Conservation (phyloP, 805 yeast species). For the Wickerhamomyces rabaulensis region DNA sequence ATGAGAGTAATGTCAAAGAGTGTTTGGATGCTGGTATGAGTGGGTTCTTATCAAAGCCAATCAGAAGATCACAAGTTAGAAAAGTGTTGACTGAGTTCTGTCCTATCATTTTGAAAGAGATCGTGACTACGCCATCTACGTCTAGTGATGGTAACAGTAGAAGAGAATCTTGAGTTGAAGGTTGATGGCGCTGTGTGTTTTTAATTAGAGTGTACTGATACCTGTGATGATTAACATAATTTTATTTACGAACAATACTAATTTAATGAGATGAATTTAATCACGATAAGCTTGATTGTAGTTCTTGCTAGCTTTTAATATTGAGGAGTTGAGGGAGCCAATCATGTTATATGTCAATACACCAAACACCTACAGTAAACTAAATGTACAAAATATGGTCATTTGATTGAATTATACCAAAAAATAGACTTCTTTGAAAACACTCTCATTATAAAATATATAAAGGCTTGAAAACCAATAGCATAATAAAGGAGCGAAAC, state of each 20-base stretch:
- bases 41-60: conserved; percentile 86
- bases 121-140: conserved; percentile 2
- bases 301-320: too few species aligned
- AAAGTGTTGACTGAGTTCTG: conserved; percentile 39
- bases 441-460: neutral
- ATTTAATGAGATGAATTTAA: neutral
- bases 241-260: neutral
- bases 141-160: neutral
- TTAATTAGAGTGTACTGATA: neutral
- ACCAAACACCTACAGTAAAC: neutral
- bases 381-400: conserved; percentile 1
- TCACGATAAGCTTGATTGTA: too few species aligned
- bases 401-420: conserved; percentile 1
- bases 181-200: neutral
- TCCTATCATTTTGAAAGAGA: conserved; percentile 7
- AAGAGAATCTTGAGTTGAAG: neutral
- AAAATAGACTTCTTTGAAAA: conserved; percentile 1
- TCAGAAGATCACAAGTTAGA: conserved; percentile 63
- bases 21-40: conserved; percentile 90
- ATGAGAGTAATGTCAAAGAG: conserved; percentile 79
- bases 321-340: too few species aligned
- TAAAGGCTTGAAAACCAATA: neutral
- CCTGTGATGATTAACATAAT: neutral
- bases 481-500: conserved; percentile 29
- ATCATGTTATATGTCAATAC: too few species aligned